Evolutionary conservation across 192 early-diverging fungal species (phyloP).

Genomic region (Paraglomus brasilianum): DNA sequence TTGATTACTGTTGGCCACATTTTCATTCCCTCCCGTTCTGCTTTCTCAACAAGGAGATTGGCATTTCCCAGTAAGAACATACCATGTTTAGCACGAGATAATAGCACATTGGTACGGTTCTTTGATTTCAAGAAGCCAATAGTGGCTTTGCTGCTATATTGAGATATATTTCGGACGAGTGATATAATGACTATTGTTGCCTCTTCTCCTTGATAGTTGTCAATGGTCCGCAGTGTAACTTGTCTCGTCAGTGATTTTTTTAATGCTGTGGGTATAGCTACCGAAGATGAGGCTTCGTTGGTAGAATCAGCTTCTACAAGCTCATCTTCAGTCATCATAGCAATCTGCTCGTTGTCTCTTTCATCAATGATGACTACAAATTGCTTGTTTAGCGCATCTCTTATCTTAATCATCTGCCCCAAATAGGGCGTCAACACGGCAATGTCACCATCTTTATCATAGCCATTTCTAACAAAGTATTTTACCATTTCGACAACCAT

Average conservation of each 20-base stretch:
- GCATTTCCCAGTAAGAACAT: slow-evolving; percentile 58
- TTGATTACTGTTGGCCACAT: slow-evolving; percentile 49
- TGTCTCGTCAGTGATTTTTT: slow-evolving; percentile 34
- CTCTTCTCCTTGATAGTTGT: slow-evolving; percentile 51
- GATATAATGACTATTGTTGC: slow-evolving; percentile 46
- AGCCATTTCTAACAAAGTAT: slow-evolving; percentile 54
- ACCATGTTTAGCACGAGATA: slow-evolving; percentile 59
- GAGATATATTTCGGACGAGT: slow-evolving; percentile 36
- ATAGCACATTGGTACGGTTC: slow-evolving; percentile 57
- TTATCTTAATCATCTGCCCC: slow-evolving; percentile 50
- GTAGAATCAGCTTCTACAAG: not conserved
- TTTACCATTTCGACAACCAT: slow-evolving; percentile 49
- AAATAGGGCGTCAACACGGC: slow-evolving; percentile 56
- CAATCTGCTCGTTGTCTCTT: slow-evolving; percentile 38
- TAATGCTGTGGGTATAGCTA: not conserved
- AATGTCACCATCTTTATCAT: slow-evolving; percentile 45
- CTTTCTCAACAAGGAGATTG: slow-evolving; percentile 31
- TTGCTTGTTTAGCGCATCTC: slow-evolving; percentile 32
- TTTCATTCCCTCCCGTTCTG: slow-evolving; percentile 22
- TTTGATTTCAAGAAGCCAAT: slow-evolving; percentile 57
- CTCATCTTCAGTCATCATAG: slow-evolving; percentile 19
- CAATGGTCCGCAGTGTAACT: slow-evolving; percentile 43
- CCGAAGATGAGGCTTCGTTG: not conserved
- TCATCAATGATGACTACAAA: slow-evolving; percentile 42
- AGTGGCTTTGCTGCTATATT: not conserved